These are phyloP conservation scores for Climacium dendroides DNA, from an alignment of 225 moss, liverwort and hornwort species.

Conservation along the genomic window DNA sequence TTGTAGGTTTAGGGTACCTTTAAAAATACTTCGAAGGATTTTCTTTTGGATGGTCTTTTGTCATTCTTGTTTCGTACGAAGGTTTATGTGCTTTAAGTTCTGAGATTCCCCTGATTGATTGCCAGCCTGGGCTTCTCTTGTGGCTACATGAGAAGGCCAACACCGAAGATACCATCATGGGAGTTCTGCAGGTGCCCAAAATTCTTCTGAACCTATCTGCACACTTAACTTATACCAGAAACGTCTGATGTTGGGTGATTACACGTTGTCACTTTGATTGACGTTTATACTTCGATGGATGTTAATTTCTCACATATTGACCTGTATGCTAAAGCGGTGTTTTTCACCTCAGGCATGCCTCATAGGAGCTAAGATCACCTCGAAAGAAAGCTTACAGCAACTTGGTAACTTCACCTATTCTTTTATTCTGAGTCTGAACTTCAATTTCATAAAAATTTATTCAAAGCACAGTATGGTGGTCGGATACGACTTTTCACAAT, in stretches of 20 bases:
- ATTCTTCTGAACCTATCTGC: background rate
- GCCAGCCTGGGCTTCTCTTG: slow-evolving; percentile 54
- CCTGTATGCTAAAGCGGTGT: background rate
- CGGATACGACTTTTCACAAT: too few species aligned
- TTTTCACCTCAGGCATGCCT: slow-evolving; percentile 21
- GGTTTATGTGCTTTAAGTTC: background rate
- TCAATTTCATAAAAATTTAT: background rate
- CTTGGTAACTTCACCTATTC: background rate
- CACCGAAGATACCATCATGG: slow-evolving; percentile 64
- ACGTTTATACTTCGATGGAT: too few species aligned
- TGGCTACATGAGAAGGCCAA: slow-evolving; percentile 63
- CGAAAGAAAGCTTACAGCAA: background rate
- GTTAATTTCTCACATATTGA: background rate
- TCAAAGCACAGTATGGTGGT: background rate
- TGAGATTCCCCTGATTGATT: background rate
- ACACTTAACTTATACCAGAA: background rate
- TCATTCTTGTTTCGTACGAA: background rate
- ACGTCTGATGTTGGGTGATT: background rate
- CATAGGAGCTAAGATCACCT: slow-evolving; percentile 18
- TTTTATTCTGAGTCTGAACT: background rate
- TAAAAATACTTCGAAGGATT: background rate
- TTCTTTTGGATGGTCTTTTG: background rate
- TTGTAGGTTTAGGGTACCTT: background rate
- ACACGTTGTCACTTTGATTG: background rate
- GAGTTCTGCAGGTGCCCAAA: slow-evolving; percentile 57